Conservation (phyloP, 148 eudicot genomes). For the Rhododendron griersonianum region DNA sequence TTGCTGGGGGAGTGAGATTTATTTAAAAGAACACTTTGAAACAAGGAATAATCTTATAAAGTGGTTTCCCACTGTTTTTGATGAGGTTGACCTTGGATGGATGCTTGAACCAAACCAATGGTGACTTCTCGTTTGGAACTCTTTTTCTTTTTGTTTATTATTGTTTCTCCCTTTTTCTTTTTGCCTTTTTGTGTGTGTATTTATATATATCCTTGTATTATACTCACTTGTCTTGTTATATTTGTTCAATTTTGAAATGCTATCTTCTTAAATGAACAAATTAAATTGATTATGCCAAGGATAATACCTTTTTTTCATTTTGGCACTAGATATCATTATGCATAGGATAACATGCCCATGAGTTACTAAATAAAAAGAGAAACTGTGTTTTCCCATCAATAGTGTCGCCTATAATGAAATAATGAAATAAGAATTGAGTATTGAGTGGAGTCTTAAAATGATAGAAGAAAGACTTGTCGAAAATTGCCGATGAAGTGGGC, state of each 20-base stretch:
- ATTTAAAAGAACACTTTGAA: background rate
- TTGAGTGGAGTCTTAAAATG: too few relatives aligned
- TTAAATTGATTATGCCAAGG: too few relatives aligned
- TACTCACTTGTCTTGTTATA: background rate
- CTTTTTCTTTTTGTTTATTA: background rate
- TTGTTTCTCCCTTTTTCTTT: background rate
- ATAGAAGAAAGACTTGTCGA: too few relatives aligned
- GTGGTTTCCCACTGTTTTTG: background rate
- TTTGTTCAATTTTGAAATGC: background rate
- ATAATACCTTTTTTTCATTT: too few relatives aligned
- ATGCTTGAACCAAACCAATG: background rate
- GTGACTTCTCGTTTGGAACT: background rate
- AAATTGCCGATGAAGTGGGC: too few relatives aligned
- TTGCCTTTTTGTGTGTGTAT: background rate
- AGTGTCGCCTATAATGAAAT: background rate
- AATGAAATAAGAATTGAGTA: too few relatives aligned
- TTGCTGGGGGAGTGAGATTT: background rate
- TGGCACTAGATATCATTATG: background rate
- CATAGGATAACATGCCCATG: too few relatives aligned
- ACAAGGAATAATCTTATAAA: background rate
- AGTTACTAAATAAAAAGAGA: too few relatives aligned
- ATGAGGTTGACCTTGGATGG: constrained; percentile 5
- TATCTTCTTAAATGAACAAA: too few relatives aligned
- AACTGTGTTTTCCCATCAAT: background rate
- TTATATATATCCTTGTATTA: background rate